These are phyloP conservation scores for Suhomyces bolitotheri DNA, from an alignment of 1,139 yeast genomes.

Conservation along the genomic window DNA sequence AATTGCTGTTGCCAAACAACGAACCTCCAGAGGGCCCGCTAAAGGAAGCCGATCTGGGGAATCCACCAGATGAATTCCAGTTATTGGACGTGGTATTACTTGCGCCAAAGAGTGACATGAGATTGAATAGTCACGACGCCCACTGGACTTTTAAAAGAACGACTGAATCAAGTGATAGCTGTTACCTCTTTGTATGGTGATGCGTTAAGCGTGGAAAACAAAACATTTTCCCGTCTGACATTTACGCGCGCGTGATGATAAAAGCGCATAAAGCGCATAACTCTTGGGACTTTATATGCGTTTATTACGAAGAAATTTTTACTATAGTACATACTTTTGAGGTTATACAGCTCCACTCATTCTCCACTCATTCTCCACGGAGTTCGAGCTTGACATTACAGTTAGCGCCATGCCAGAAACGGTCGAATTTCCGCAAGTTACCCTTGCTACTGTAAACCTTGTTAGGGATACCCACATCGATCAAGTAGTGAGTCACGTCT, in stretches of 20 bases:
- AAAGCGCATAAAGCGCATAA: constrained; percentile 6
- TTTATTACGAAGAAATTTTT: too few species aligned
- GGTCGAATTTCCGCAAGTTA: constrained; percentile 46
- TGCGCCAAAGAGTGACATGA: constrained; percentile 11
- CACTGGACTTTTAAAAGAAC: too few species aligned
- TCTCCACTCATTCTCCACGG: constrained; percentile 13
- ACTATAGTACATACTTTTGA: constrained; percentile 1
- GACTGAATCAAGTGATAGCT: too few species aligned
- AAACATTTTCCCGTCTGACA: constrained; percentile 2
- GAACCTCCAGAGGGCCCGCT: constrained; percentile 15
- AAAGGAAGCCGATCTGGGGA: constrained; percentile 24
- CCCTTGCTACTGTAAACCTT: constrained; percentile 42
- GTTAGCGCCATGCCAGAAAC: constrained; percentile 45
- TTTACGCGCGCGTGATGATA: constrained; percentile 4
- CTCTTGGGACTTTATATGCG: too few species aligned
- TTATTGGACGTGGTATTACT: constrained; percentile 17
- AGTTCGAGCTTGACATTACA: constrained; percentile 30
- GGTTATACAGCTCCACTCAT: too few species aligned
- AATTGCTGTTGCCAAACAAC: constrained; percentile 23
- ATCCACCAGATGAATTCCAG: constrained; percentile 30
- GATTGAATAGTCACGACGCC: constrained; percentile 2
- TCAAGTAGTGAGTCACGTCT: constrained; percentile 55
- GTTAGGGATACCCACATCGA: constrained; percentile 77
- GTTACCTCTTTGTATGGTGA: too few species aligned
- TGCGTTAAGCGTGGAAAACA: constrained; percentile 3